Evolutionary conservation across 2,329 filamentous ascomycete species (phyloP), one percentile per base, ranked within the genome.

Genomic region (Helminthosporium solani): DNA sequence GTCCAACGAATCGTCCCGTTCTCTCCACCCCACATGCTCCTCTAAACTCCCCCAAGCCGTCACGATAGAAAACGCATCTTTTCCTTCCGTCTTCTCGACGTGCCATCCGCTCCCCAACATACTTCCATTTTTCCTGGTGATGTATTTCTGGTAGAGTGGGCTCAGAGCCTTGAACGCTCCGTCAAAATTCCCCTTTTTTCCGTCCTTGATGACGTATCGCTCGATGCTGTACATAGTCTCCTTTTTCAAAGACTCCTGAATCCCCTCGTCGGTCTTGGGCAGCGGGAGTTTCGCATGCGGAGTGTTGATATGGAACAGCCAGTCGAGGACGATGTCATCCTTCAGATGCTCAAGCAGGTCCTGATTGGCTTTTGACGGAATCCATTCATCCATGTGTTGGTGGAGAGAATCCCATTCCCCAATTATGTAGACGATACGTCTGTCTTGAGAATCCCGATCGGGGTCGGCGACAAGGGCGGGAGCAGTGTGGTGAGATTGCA

Each of bases 341-440:
- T 49, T 84, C 75, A 8, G 73, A 70, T 57, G 83, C 8, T 53
- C 49, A 5, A 76, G 50, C 3, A 74, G 28, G 4, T 53, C 53
- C 48, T 73, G 68, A 45, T 77, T 77, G 2, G 61, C 58, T 11
- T 57, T 38, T 1, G 71, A 70, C 0, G 69, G 64, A 6, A 77
- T 66, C 64, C 73, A 77, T 2, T 67, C 61, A 0, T 67, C 54
- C 42, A 64, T 84, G 61, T 85, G 82, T 35, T 76, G 75, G n/a
- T 84, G 79, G 51, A 79, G 85, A 67, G 80, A 85, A 62, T 83
- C 78, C 83, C 83, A 86, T 38, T 74, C 70, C 75, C 74, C 19
- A 77, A 75, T 20, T 55, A 80, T 75, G 2, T 78, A 75, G 6
- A 82, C 80, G 5, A 83, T 74, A 8, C 77, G 74, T 50, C 80